These are phyloP conservation scores for Bruguiera parviflora DNA, from an alignment of 345 rosid species.

Conservation along the genomic window DNA sequence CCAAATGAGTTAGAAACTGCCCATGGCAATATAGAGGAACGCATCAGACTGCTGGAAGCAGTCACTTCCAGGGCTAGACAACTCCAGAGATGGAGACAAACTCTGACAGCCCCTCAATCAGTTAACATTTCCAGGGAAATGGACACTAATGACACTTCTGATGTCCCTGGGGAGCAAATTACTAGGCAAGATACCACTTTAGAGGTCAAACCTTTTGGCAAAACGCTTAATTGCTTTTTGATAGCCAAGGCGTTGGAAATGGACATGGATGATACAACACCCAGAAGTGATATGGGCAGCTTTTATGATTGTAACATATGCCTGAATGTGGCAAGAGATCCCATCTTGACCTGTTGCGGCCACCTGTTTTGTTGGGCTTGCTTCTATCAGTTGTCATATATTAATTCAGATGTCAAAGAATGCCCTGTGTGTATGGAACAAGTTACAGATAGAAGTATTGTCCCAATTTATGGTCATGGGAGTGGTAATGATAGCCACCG, in stretches of 20 bases:
- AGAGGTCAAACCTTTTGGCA: no score
- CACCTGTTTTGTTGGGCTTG: constrained; percentile 32
- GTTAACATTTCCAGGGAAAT: constrained; percentile 21
- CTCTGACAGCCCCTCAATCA: constrained; percentile 12
- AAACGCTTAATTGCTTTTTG: not conserved
- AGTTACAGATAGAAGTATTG: constrained; percentile 41
- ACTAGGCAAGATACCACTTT: no score
- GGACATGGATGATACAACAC: constrained; percentile 22
- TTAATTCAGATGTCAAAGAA: constrained; percentile 19
- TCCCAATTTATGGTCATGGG: constrained; percentile 58
- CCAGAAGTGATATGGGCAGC: constrained; percentile 25
- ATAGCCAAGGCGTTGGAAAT: constrained; percentile 41
- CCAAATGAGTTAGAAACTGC: constrained; percentile 43
- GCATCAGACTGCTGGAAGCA: constrained; percentile 51
- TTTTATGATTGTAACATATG: constrained; percentile 31
- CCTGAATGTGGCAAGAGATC: constrained; percentile 23
- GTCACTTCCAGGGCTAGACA: constrained; percentile 47
- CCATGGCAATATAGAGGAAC: constrained; percentile 52
- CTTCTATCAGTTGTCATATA: constrained; percentile 18
- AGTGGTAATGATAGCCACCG: constrained; percentile 14
- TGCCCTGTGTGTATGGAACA: constrained; percentile 45
- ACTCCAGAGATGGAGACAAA: constrained; percentile 34
- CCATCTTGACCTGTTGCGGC: constrained; percentile 25
- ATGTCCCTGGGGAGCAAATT: constrained; percentile 3
- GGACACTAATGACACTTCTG: constrained; percentile 18